Percentiles rank a stretch among this genome's conserved stretches.
phyloP scores from a whole-genome alignment of 208 protist genomes.

The Acanthamoeba triangularis region DNA sequence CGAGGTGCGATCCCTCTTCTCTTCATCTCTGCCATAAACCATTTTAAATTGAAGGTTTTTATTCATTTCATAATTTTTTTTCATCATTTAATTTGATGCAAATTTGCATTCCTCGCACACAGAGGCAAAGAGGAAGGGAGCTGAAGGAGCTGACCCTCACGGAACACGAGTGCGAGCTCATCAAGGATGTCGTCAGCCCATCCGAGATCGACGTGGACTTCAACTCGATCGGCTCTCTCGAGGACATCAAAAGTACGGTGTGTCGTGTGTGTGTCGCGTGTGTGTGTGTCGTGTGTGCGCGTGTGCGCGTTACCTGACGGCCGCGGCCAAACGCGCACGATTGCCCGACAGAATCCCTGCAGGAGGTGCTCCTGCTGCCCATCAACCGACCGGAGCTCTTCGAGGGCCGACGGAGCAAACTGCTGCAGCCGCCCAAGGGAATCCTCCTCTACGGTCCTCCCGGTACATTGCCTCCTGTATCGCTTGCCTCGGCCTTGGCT shows the following conservation, averaged over 20 bases:
- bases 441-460: constrained; percentile 73
- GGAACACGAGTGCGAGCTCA: constrained; percentile 25
- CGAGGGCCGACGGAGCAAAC: neutral
- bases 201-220: constrained; percentile 58
- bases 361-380: constrained; percentile 53
- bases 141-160: constrained; percentile 23
- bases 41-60: neutral
- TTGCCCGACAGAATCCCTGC: constrained; percentile 65
- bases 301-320: neutral
- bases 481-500: no score
- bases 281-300: neutral
- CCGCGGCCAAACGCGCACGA: neutral
- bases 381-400: constrained; percentile 61
- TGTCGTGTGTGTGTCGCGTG: no score
- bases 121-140: neutral
- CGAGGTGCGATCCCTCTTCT: neutral
- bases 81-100: neutral
- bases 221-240: constrained; percentile 37
- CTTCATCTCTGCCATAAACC: neutral
- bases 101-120: neutral
- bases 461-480: no score
- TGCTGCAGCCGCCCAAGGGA: constrained; percentile 64
- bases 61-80: neutral
- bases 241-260: constrained; percentile 55
- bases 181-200: constrained; percentile 8